phyloP scores from a whole-genome alignment of 257 asterid species.

The Echites panduratus region DNA sequence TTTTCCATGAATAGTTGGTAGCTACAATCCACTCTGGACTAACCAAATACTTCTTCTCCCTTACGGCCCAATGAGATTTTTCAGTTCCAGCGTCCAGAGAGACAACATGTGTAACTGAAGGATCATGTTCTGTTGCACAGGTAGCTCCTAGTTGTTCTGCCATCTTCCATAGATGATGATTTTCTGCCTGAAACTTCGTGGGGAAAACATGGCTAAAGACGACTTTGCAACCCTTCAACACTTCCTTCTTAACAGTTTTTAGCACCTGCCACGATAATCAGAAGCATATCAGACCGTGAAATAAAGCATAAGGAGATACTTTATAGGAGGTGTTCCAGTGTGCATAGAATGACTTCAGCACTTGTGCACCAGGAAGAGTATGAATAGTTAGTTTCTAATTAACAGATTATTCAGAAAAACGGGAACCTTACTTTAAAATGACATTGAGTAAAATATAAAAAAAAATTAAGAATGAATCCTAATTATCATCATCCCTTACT shows the following conservation, averaged over 20 bases:
- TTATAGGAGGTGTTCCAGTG: no score
- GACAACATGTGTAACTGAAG: conserved; percentile 67
- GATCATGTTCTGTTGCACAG: conserved; percentile 43
- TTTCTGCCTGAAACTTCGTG: conserved; percentile 42
- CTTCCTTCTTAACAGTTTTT: conserved; percentile 44
- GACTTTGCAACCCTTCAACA: conserved; percentile 51
- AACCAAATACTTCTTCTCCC: conserved; percentile 51
- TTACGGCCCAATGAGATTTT: conserved; percentile 58
- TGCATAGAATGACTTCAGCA: background rate
- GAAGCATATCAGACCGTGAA: background rate
- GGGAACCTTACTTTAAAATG: background rate
- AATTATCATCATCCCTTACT: background rate
- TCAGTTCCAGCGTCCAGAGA: conserved; percentile 59
- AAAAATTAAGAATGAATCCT: background rate
- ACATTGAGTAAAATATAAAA: background rate
- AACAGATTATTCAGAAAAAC: background rate
- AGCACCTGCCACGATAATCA: conserved; percentile 37
- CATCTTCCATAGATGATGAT: conserved; percentile 63
- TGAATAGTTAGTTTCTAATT: background rate
- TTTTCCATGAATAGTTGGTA: conserved; percentile 57
- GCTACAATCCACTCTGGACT: conserved; percentile 77
- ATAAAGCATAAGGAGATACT: background rate
- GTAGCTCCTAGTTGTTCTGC: conserved; percentile 73
- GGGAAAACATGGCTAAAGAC: conserved; percentile 65
- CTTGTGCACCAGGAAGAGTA: background rate